phyloP scores from a whole-genome alignment of 768 basidiomycete genomes.

The Tephrocybe rancida region DNA sequence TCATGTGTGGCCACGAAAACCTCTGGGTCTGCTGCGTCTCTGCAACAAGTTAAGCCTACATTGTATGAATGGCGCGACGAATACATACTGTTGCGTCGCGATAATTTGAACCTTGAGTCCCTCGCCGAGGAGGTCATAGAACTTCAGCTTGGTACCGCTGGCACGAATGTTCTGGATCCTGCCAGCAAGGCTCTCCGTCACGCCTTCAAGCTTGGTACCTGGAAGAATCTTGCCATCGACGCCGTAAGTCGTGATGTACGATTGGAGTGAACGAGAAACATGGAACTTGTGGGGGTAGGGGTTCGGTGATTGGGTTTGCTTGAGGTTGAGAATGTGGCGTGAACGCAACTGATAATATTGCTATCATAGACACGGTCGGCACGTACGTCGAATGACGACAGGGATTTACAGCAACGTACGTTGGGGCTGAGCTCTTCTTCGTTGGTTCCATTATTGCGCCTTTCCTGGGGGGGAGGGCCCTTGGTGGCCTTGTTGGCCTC shows the following conservation, averaged over 20 bases:
- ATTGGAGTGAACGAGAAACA: conserved; percentile 73
- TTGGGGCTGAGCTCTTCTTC: conserved; percentile 92
- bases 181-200: conserved; percentile 76
- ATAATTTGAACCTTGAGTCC: conserved; percentile 94
- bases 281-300: conserved; percentile 99
- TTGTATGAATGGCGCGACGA: conserved; percentile 8
- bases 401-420: conserved; percentile 45
- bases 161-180: conserved; percentile 89
- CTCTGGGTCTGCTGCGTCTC: conserved; percentile 66
- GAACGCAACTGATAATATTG: conserved; percentile 97
- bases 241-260: conserved; percentile 77
- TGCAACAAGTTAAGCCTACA: conserved; percentile 21
- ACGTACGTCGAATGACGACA: background rate
- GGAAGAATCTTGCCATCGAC: conserved; percentile 66
- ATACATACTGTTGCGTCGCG: conserved; percentile 80
- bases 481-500: conserved; percentile 62
- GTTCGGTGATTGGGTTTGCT: conserved; percentile 82
- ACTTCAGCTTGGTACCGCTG: conserved; percentile 81
- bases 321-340: conserved; percentile 83
- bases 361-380: conserved; percentile 41
- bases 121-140: conserved; percentile 94
- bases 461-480: conserved; percentile 39
- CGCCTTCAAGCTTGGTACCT: conserved; percentile 64
- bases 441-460: conserved; percentile 42
- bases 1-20: conserved; percentile 76